Evolutionary conservation across 768 basidiomycete species (phyloP), one percentile per base, ranked within the genome.

Genomic region (Dentipellis fragilis): DNA sequence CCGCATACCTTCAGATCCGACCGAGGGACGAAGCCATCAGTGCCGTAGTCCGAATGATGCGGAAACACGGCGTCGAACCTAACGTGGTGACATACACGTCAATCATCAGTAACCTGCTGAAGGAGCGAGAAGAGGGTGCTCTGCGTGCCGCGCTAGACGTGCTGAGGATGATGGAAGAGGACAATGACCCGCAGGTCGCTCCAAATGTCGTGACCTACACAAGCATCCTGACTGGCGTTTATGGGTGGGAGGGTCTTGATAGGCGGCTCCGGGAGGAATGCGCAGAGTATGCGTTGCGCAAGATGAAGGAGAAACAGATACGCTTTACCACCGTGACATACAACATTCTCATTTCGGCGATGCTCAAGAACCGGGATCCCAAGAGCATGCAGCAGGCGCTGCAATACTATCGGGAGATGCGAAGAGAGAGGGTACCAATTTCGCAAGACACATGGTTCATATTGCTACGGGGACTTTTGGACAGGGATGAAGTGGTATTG

Each of bases 171-270:
- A 93, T 97, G 89, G 93, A 92, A 67, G 68, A 73, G 52, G 70
- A 77, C 52, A 59, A 58, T 10, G 60, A 64, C 21, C 67, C 71
- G 3, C 66, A 71, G 4, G 67, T 73, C 22, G 67, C 67, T 48
- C 86, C 90, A 1, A 94, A 87, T 65, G 81, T 82, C 57, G 77
- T 92, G 58, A 93, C 90, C 29, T 98, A 93, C 69, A 93, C 92
- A 0, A 74, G 83, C 1, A 73, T 96, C 50, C 74, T 96, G 49
- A 73, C 83, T 8, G 87, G 84, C 4, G 74, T 94, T 59, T 80
- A 88, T 65, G 78, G 83, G 29, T 80, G 78, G 14, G 62, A 69
- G 9, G 80, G 82, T 75, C 63, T 80, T 54, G 67, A 78, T 21
- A 60, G 72, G 5, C 61, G 69, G 29, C 68, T 75, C 42, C 73